Conservation (phyloP, 352 stramenopile species). For the Globisporangium emineosum region DNA sequence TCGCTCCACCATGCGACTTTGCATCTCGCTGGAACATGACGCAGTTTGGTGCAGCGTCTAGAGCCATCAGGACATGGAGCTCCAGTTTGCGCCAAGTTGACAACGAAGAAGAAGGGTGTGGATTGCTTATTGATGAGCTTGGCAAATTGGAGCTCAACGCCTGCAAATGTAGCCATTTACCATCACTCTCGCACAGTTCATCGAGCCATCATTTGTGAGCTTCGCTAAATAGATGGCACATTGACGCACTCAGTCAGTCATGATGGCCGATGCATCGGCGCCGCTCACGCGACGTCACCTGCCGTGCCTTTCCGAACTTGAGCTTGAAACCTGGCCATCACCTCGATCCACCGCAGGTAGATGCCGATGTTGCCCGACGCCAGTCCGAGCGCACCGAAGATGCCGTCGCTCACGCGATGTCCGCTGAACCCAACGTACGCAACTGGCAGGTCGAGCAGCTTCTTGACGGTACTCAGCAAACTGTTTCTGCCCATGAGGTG, state of each 20-base stretch:
- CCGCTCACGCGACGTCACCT: slow-evolving; percentile 7
- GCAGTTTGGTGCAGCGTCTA: no score
- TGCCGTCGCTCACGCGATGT: slow-evolving; percentile 44
- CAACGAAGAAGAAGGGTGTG: no score
- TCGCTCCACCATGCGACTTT: no score
- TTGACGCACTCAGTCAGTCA: neutral
- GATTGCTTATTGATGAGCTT: no score
- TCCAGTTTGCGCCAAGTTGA: no score
- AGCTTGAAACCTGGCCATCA: slow-evolving; percentile 28
- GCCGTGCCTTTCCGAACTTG: slow-evolving; percentile 3
- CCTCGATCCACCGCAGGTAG: slow-evolving; percentile 42
- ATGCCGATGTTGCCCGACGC: slow-evolving; percentile 44
- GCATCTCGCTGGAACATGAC: no score
- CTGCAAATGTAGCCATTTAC: neutral
- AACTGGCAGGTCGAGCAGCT: slow-evolving; percentile 53
- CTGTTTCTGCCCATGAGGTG: slow-evolving; percentile 33
- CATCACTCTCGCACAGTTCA: neutral
- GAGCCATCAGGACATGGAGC: no score
- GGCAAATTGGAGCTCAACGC: neutral
- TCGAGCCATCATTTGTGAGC: no score
- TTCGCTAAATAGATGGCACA: neutral
- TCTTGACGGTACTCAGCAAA: slow-evolving; percentile 40
- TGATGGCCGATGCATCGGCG: neutral
- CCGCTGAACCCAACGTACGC: slow-evolving; percentile 42
- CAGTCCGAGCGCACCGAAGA: slow-evolving; percentile 45